A percentile compares a stretch with the other conserved stretches of the same genome.
These are phyloP conservation scores for Scedosporium aurantiacum DNA, from an alignment of 2,329 filamentous ascomycete genomes.

Conservation along the genomic window DNA sequence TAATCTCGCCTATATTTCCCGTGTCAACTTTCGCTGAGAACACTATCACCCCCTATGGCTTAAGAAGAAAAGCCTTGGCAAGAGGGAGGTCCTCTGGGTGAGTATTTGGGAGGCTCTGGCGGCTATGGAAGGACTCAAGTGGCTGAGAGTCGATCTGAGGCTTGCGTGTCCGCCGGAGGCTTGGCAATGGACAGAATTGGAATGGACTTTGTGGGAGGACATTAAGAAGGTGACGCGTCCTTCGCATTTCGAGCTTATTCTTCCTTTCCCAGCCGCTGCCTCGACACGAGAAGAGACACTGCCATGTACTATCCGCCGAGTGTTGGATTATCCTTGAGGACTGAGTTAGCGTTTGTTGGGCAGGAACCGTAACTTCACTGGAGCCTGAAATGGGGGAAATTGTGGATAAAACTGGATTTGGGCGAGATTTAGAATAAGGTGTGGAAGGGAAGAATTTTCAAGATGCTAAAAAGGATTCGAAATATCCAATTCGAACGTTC, in stretches of 20 bases:
- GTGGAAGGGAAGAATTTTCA: too few relatives aligned
- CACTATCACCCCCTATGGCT: conserved; percentile 2
- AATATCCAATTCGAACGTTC: too few relatives aligned
- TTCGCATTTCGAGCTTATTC: conserved; percentile 11
- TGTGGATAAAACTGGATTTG: too few relatives aligned
- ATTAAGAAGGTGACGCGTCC: conserved; percentile 11
- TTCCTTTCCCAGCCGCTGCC: conserved; percentile 10
- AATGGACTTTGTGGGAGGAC: conserved; percentile 8
- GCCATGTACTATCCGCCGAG: conserved; percentile 10
- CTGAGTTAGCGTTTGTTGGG: not conserved
- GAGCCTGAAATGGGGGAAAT: too few relatives aligned
- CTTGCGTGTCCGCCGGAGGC: not conserved
- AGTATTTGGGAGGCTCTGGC: conserved; percentile 9
- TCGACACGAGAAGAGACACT: conserved; percentile 10
- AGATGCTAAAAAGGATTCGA: too few relatives aligned
- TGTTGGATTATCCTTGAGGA: not conserved
- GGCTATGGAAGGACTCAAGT: conserved; percentile 11
- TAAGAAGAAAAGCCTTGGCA: not conserved
- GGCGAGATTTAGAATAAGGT: too few relatives aligned
- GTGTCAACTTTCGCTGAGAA: conserved; percentile 6
- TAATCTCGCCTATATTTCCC: conserved; percentile 2
- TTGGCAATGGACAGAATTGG: conserved; percentile 7
- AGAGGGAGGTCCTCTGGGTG: conserved; percentile 8
- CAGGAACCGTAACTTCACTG: too few relatives aligned
- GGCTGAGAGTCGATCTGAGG: conserved; percentile 10